Percentiles rank a stretch among this genome's conserved stretches.
phyloP scores from a whole-genome alignment of 257 asterid species.

The Capsicum rhomboideum region DNA sequence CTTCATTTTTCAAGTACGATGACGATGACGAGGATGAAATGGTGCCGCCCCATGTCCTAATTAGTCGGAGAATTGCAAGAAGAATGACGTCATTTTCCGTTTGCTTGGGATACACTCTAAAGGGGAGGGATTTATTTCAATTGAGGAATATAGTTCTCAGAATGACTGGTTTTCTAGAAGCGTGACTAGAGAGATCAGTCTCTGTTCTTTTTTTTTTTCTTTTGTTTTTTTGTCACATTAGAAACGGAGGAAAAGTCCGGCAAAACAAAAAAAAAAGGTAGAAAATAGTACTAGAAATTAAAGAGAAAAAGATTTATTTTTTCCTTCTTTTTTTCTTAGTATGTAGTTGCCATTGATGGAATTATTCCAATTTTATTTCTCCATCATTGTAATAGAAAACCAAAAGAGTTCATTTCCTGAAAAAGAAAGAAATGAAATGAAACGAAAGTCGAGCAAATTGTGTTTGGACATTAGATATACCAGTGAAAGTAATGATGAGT shows the following conservation, averaged over 20 bases:
- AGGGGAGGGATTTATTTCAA: constrained; percentile 67
- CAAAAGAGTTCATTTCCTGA: too few relatives aligned
- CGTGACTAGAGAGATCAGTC: neutral
- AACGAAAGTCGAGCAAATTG: too few relatives aligned
- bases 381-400: constrained; percentile 8
- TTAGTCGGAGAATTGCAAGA: constrained; percentile 59
- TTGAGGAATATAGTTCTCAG: constrained; percentile 58
- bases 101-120: constrained; percentile 64
- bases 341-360: neutral
- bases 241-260: neutral
- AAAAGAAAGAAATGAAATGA: too few relatives aligned
- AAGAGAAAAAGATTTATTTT: neutral
- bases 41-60: constrained; percentile 72
- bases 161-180: constrained; percentile 79
- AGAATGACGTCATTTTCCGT: constrained; percentile 62
- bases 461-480: neutral
- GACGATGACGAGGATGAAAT: constrained; percentile 25
- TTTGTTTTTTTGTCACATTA: neutral
- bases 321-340: neutral
- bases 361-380: neutral
- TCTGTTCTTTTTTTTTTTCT: too few relatives aligned
- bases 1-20: neutral
- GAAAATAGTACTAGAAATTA: too few relatives aligned
- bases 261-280: neutral
- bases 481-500: constrained; percentile 6